Evolutionary conservation across 305 asterid species (phyloP), one percentile per base, ranked within the genome.

Genomic region (Rubia tinctorum): DNA sequence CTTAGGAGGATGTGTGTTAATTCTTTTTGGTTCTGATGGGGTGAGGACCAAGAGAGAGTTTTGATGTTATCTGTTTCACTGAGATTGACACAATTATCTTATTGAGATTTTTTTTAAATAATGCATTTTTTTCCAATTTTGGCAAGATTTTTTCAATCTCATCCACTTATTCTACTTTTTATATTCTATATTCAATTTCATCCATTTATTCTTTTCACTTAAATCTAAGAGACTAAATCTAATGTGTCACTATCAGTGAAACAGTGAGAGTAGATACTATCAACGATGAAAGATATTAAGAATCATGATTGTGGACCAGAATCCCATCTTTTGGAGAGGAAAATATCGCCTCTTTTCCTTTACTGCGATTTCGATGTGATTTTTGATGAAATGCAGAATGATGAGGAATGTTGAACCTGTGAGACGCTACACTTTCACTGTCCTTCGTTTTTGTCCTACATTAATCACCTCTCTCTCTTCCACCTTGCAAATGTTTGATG

Each of bases 301-400:
- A 61, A 76, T 68, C 64, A 79, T 79, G 56, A 40, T 47, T 45
- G 73, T 59, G 77, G 81, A 72, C 77, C 74, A 64, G 69, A 71
- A 49, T 69, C 72, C 68, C n/a, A 23, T 39, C 69, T 78, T 64
- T 78, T 47, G 34, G 34, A 30, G 56, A 63, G 59, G 8, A 60
- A 68, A 66, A n/a, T n/a, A n/a, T n/a, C n/a, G 59, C 47, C 51
- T 60, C 63, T 60, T 47, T 45, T 59, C 34, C 11, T 51, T 63
- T 60, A 30, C 53, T 55, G 75, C 72, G 63, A 69, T 45, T 55
- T 44, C 69, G 73, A 69, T 78, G 78, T 74, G 74, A 73, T 66
- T 67, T 68, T 37, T 70, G 11, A 39, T 64, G 9, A 44, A 8
- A 43, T 64, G 42, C 72, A 69, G 18, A 59, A 64, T 71, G 66